Evolutionary conservation across 2,329 filamentous ascomycete genomes (phyloP).

Genomic region (Hypocrella siamensis): DNA sequence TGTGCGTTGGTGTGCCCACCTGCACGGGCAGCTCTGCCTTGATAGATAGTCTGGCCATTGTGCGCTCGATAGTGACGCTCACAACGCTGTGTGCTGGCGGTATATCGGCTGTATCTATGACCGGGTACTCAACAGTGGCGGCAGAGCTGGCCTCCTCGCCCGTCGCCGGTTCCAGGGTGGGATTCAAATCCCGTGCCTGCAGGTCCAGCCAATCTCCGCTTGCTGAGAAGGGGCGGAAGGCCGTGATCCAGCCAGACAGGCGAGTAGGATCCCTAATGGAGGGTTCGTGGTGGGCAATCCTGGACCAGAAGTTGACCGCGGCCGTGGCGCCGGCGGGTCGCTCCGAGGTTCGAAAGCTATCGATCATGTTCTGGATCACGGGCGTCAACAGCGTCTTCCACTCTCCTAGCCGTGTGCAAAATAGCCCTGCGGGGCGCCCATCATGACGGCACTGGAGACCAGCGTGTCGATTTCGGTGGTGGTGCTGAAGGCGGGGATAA

Average conservation of each 20-base stretch:
- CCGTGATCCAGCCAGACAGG: background rate
- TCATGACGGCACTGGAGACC: background rate
- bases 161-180: background rate
- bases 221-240: background rate
- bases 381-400: background rate
- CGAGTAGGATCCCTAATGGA: background rate
- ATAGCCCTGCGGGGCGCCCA: background rate
- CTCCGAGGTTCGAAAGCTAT: background rate
- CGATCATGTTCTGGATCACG: background rate
- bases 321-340: background rate
- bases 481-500: background rate
- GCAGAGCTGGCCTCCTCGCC: background rate
- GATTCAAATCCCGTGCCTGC: background rate
- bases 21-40: too few relatives aligned
- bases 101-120: background rate
- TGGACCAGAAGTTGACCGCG: background rate
- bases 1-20: too few relatives aligned
- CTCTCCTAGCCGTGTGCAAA: background rate
- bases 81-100: background rate
- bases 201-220: background rate
- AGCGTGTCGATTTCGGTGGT: background rate
- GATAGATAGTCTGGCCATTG: too few relatives aligned
- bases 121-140: background rate
- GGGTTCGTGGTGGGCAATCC: background rate
- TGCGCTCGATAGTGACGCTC: too few relatives aligned